These are phyloP conservation scores for Grosmannia clavigera DNA, from an alignment of 2,329 filamentous ascomycete species.

Conservation along the genomic window DNA sequence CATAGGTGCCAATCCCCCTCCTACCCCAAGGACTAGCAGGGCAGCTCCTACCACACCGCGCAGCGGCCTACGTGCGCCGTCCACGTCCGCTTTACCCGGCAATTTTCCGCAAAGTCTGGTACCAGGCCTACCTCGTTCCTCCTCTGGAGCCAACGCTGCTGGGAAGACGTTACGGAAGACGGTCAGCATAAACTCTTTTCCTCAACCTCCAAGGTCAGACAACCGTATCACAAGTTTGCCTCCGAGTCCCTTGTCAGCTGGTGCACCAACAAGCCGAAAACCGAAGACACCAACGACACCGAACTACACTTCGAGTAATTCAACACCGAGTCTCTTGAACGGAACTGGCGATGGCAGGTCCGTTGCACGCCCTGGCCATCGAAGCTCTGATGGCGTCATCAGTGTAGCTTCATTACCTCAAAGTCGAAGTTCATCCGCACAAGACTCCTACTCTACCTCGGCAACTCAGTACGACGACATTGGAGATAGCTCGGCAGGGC, in stretches of 20 bases:
- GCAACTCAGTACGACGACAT: slow-evolving; percentile 79
- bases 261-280: slow-evolving; percentile 36
- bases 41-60: slow-evolving; percentile 41
- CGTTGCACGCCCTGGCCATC: slow-evolving; percentile 47
- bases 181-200: slow-evolving; percentile 88
- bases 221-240: slow-evolving; percentile 48
- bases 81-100: slow-evolving; percentile 4
- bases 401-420: slow-evolving; percentile 73
- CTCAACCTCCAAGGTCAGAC: slow-evolving; percentile 67
- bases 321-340: slow-evolving; percentile 65
- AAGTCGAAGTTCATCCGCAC: slow-evolving; percentile 82
- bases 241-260: slow-evolving; percentile 45
- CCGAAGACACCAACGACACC: slow-evolving; percentile 44
- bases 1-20: slow-evolving; percentile 31
- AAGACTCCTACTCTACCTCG: slow-evolving; percentile 84
- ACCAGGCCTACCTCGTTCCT: slow-evolving; percentile 37
- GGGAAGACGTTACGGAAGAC: slow-evolving; percentile 70
- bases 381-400: slow-evolving; percentile 62
- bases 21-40: slow-evolving; percentile 33
- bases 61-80: slow-evolving; percentile 11
- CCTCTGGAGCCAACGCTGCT: slow-evolving; percentile 42
- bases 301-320: slow-evolving; percentile 34
- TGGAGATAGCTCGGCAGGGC: slow-evolving; percentile 36
- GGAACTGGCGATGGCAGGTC: slow-evolving; percentile 67
- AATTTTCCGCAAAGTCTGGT: slow-evolving; percentile 15